Percentiles rank a stretch among this genome's conserved stretches.
Conservation (phyloP, 2,329 filamentous ascomycete genomes). For the Zasmidium citrigriseum region DNA sequence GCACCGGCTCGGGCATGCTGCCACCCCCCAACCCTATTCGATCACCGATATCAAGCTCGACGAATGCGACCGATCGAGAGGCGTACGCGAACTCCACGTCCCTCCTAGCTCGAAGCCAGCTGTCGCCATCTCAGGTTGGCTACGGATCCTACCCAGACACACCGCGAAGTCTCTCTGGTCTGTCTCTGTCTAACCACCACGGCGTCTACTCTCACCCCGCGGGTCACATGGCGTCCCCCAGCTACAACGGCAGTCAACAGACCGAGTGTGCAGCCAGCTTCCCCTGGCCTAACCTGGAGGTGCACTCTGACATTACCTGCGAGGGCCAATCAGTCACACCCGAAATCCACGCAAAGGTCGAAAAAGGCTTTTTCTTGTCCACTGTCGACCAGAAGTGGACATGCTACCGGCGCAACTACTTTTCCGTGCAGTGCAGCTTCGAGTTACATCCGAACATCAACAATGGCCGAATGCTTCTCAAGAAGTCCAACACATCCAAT, state of each 20-base stretch:
- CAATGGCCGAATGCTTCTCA: slow-evolving; percentile 60
- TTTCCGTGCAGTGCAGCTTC: slow-evolving; percentile 80
- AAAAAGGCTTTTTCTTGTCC: slow-evolving; percentile 81
- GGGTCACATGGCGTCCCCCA: slow-evolving; percentile 32
- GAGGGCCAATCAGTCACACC: slow-evolving; percentile 63
- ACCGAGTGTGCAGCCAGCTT: slow-evolving; percentile 39
- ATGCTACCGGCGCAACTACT: slow-evolving; percentile 89
- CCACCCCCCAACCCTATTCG: slow-evolving; percentile 28
- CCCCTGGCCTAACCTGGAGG: slow-evolving; percentile 49
- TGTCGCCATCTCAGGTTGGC: slow-evolving; percentile 29
- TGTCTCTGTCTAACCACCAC: slow-evolving; percentile 26
- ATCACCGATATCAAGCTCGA: slow-evolving; percentile 30
- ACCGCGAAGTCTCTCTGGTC: slow-evolving; percentile 29
- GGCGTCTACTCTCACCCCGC: slow-evolving; percentile 13
- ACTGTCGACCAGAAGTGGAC: slow-evolving; percentile 78
- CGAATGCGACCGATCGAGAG: slow-evolving; percentile 31
- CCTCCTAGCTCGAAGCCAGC: slow-evolving; percentile 29
- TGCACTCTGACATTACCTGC: slow-evolving; percentile 64
- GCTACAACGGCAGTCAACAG: slow-evolving; percentile 25
- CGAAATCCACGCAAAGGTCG: slow-evolving; percentile 76
- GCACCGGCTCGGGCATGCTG: slow-evolving; percentile 29
- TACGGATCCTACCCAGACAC: slow-evolving; percentile 35
- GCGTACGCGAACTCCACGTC: slow-evolving; percentile 27
- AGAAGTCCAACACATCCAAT: slow-evolving; percentile 43
- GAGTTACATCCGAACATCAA: slow-evolving; percentile 64